These are phyloP conservation scores for Vanrija sp. DNA, from an alignment of 1,284 basidiomycete species.

Conservation along the genomic window DNA sequence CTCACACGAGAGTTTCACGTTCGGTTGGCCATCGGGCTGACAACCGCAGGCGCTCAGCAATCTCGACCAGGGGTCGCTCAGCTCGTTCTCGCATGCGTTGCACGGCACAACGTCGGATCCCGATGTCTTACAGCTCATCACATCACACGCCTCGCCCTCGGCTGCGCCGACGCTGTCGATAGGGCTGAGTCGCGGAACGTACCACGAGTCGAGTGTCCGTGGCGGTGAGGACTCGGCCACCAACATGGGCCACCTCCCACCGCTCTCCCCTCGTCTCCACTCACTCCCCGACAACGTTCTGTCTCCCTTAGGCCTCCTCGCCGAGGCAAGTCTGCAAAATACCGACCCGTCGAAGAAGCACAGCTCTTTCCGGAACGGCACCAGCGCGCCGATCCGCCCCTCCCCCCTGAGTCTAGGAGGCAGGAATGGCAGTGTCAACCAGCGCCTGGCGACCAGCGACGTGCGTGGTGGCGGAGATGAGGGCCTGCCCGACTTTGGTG, in stretches of 20 bases:
- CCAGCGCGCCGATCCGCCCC: conserved; percentile 22
- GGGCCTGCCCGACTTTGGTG: conserved; percentile 43
- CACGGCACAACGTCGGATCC: conserved; percentile 44
- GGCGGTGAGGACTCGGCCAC: conserved; percentile 9
- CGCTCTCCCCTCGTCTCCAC: conserved; percentile 70
- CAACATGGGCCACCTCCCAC: conserved; percentile 31
- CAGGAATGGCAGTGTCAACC: conserved; percentile 16
- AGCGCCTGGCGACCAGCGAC: conserved; percentile 37
- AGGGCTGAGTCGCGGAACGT: conserved; percentile 27
- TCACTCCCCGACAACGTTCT: conserved; percentile 84
- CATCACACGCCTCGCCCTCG: conserved; percentile 58
- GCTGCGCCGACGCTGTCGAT: conserved; percentile 32
- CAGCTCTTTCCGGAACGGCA: conserved; percentile 14
- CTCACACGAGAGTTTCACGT: not conserved
- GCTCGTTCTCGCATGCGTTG: conserved; percentile 40
- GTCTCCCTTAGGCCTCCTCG: conserved; percentile 83
- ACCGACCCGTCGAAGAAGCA: conserved; percentile 50
- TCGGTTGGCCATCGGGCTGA: not conserved
- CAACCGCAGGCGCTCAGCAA: conserved; percentile 58
- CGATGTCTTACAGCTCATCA: conserved; percentile 74
- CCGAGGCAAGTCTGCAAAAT: conserved; percentile 85
- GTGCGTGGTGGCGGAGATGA: conserved; percentile 25
- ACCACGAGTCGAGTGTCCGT: conserved; percentile 12
- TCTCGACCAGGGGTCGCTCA: conserved; percentile 60
- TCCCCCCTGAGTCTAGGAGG: conserved; percentile 30